phyloP scores from a whole-genome alignment of 2,329 filamentous ascomycete genomes.

The Neoscytalidium dimidiatum region DNA sequence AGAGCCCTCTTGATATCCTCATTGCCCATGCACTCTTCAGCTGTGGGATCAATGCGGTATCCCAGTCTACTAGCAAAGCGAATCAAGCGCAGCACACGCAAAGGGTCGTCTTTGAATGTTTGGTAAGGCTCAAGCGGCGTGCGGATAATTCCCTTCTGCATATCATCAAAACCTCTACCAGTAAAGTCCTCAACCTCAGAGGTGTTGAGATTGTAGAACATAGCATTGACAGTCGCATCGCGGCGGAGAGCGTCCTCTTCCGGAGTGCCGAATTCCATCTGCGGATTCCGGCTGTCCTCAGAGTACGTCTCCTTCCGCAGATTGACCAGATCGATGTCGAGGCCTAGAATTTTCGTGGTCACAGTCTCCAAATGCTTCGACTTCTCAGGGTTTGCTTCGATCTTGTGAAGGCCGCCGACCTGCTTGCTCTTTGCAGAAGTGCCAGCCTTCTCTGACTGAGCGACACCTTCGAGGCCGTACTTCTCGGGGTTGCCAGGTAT shows the following conservation, averaged over 20 bases:
- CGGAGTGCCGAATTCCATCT: constrained; percentile 91
- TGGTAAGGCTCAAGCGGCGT: constrained; percentile 87
- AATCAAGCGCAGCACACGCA: constrained; percentile 82
- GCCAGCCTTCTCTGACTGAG: constrained; percentile 39
- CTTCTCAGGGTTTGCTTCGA: constrained; percentile 90
- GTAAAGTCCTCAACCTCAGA: constrained; percentile 83
- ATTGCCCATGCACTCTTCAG: constrained; percentile 74
- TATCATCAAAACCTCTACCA: constrained; percentile 69
- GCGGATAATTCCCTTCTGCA: constrained; percentile 71
- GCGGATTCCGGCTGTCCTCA: constrained; percentile 84
- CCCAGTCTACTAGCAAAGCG: constrained; percentile 84
- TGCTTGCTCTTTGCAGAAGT: constrained; percentile 54
- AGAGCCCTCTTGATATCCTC: constrained; percentile 76
- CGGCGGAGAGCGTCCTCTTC: constrained; percentile 85
- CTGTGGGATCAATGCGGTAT: constrained; percentile 73
- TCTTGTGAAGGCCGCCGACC: constrained; percentile 79
- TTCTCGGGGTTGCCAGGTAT: constrained; percentile 60
- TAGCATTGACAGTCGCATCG: constrained; percentile 91
- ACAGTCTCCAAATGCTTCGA: constrained; percentile 95
- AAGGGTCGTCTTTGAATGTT: constrained; percentile 91
- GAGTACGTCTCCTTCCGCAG: constrained; percentile 88
- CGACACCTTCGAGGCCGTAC: constrained; percentile 53
- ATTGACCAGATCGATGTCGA: constrained; percentile 94
- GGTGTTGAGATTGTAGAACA: constrained; percentile 92
- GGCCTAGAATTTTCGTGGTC: constrained; percentile 78